Evolutionary conservation across 2,329 filamentous ascomycete genomes (phyloP).

Genomic region (Trichophyton mentagrophytes): DNA sequence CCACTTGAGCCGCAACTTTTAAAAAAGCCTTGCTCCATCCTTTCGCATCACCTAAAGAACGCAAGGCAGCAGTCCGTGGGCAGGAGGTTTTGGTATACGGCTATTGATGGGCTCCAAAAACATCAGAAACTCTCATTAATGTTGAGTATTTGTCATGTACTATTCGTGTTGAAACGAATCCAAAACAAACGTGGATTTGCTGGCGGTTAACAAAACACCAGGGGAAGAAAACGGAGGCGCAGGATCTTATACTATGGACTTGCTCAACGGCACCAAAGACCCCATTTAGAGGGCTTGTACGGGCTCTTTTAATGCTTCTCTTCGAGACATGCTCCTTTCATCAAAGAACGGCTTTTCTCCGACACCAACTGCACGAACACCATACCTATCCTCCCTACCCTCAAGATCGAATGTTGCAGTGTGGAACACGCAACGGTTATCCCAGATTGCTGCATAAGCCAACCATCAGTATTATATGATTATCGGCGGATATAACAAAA

Average conservation of each 20-base stretch:
- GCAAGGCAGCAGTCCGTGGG: neutral
- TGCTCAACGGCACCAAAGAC: neutral
- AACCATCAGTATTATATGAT: neutral
- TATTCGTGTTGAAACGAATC: too few species aligned
- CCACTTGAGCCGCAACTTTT: neutral
- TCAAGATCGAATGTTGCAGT: conserved; percentile 43
- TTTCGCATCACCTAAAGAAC: neutral
- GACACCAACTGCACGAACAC: conserved; percentile 40
- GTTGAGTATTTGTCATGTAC: too few species aligned
- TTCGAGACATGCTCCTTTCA: conserved; percentile 24
- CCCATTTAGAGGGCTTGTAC: neutral
- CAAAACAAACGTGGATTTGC: too few species aligned
- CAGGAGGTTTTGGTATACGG: neutral
- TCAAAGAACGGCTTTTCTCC: conserved; percentile 45
- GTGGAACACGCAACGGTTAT: conserved; percentile 46
- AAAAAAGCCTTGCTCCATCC: too few species aligned
- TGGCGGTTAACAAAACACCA: neutral
- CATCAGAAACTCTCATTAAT: neutral
- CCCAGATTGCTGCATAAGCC: conserved; percentile 40
- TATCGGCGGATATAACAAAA: neutral
- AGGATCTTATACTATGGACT: neutral
- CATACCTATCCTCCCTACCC: conserved; percentile 36
- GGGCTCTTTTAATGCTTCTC: conserved; percentile 16
- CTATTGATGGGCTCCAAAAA: neutral
- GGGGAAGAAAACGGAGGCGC: neutral